Percentiles rank a stretch among this genome's conserved stretches.
These are phyloP conservation scores for Cryphonectria radicalis DNA, from an alignment of 2,329 filamentous ascomycete genomes.

Conservation along the genomic window DNA sequence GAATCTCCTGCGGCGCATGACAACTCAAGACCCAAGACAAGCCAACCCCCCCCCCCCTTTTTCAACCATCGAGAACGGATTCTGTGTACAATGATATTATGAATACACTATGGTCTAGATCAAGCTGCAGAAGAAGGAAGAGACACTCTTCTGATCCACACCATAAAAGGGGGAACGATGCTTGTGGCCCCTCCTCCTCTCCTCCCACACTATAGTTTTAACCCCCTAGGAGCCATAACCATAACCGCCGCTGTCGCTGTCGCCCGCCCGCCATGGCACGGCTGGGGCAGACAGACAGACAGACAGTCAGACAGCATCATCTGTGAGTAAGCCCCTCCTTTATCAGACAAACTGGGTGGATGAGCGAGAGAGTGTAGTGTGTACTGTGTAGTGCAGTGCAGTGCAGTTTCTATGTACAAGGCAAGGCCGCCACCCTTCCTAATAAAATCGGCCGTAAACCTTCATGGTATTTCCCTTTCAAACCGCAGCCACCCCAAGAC, in stretches of 20 bases:
- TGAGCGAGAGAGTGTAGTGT: neutral
- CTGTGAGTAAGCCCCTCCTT: neutral
- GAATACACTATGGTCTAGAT: slow-evolving; percentile 10
- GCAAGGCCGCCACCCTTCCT: neutral
- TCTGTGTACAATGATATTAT: neutral
- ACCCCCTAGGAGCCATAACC: neutral
- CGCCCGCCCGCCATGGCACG: neutral
- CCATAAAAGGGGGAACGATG: neutral
- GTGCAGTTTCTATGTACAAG: neutral
- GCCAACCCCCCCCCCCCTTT: too few relatives aligned
- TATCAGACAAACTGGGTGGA: neutral
- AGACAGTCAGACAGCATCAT: neutral
- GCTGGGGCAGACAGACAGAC: neutral
- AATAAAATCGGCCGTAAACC: slow-evolving; percentile 14
- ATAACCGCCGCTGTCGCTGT: neutral
- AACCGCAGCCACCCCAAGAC: slow-evolving; percentile 18
- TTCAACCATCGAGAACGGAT: neutral
- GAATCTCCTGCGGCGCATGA: neutral
- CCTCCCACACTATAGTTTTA: neutral
- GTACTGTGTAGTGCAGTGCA: neutral
- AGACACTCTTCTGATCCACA: slow-evolving; percentile 5
- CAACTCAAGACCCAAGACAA: neutral
- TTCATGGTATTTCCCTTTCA: slow-evolving; percentile 29
- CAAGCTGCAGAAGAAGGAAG: slow-evolving; percentile 2
- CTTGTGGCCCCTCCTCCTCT: neutral